Percentiles rank a stretch among this genome's conserved stretches.
Evolutionary conservation across 108 stramenopile genomes (phyloP).

Genomic region (Skeletonema costatum): DNA sequence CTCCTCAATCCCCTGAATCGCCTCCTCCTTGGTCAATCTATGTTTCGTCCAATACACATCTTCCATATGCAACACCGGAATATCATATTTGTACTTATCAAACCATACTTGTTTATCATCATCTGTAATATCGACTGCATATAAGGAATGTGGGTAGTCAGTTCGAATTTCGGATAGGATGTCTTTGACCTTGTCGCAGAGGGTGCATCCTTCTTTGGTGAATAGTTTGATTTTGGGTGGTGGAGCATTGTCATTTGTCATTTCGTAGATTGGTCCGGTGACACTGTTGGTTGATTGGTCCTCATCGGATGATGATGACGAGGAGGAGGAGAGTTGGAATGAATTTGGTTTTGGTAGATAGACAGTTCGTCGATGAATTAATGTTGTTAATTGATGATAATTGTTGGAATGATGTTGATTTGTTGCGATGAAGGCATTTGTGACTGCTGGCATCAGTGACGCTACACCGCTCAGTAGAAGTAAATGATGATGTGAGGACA

Average conservation of each 20-base stretch:
- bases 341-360: background rate
- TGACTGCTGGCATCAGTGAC: background rate
- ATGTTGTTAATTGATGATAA: background rate
- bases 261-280: constrained; percentile 66
- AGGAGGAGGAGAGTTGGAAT: background rate
- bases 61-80: constrained; percentile 80
- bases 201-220: constrained; percentile 83
- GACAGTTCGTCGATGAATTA: background rate
- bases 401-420: background rate
- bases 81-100: constrained; percentile 85
- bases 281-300: constrained; percentile 37
- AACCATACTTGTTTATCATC: constrained; percentile 61
- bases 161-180: background rate
- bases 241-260: background rate
- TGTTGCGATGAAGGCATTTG: background rate
- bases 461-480: background rate
- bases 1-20: constrained; percentile 48
- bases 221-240: constrained; percentile 62
- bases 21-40: constrained; percentile 60
- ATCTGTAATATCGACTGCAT: constrained; percentile 85
- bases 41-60: constrained; percentile 84
- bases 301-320: background rate
- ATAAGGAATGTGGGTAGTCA: constrained; percentile 67
- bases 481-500: background rate
- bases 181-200: constrained; percentile 82